Evolutionary conservation across 768 basidiomycete species (phyloP).

Genomic region (Lentinula detonsa): DNA sequence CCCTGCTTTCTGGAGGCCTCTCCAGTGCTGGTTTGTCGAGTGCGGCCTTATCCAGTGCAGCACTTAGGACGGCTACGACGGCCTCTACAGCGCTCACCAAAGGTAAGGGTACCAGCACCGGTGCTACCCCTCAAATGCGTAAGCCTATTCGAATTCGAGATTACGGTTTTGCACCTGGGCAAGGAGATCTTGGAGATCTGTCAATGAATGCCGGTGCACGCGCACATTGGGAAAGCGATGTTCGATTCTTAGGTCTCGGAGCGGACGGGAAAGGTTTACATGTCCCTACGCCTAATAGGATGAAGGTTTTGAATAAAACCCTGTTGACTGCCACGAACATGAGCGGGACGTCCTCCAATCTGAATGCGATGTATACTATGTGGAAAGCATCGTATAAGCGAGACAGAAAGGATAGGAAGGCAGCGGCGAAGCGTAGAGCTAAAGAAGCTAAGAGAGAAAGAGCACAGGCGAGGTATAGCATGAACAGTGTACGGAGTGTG

Average conservation of each 20-base stretch:
- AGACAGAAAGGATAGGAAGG: neutral
- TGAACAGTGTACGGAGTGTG: conserved; percentile 32
- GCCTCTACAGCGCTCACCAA: neutral
- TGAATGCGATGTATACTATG: neutral
- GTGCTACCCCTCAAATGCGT: neutral
- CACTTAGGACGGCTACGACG: neutral
- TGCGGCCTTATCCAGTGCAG: neutral
- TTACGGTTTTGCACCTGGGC: neutral
- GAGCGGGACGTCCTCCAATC: neutral
- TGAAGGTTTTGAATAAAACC: conserved; percentile 4
- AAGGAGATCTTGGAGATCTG: neutral
- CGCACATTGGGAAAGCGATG: neutral
- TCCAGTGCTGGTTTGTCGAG: neutral
- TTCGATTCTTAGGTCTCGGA: neutral
- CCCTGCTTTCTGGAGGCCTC: neutral
- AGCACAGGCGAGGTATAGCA: conserved; percentile 11
- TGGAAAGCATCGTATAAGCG: neutral
- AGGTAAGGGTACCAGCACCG: neutral
- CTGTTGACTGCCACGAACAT: neutral
- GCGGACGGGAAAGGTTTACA: conserved; percentile 2
- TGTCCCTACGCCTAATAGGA: conserved; percentile 2
- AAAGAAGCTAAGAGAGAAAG: neutral
- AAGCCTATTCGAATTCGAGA: neutral
- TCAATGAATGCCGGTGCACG: neutral
- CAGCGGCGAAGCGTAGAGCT: neutral